phyloP scores from a whole-genome alignment of 129 eudicot species.

The Flaveria bidentis region DNA sequence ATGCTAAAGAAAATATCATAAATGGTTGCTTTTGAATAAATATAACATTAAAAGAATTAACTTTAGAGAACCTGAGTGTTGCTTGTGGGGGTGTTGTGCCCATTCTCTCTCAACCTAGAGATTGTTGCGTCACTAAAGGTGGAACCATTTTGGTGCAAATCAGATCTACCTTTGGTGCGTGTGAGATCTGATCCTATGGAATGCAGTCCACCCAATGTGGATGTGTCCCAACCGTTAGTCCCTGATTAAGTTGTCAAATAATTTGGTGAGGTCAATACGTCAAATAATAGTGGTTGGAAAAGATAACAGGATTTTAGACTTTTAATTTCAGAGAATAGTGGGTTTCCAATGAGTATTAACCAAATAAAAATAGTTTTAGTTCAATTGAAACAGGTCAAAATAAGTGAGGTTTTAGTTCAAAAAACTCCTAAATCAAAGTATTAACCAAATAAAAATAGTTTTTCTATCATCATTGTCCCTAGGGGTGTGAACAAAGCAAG shows the following conservation, averaged over 20 bases:
- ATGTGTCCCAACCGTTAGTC: slow-evolving; percentile 51
- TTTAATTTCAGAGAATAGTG: neutral
- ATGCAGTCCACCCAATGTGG: slow-evolving; percentile 84
- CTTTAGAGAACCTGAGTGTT: slow-evolving; percentile 61
- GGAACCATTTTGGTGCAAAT: slow-evolving; percentile 49
- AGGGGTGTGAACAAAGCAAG: too few species aligned
- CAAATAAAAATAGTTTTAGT: too few species aligned
- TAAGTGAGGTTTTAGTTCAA: too few species aligned
- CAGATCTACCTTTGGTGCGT: slow-evolving; percentile 65
- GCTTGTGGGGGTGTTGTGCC: slow-evolving; percentile 78
- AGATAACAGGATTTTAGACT: neutral
- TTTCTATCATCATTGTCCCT: neutral
- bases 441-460: too few species aligned
- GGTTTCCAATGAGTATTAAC: neutral
- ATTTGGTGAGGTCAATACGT: neutral
- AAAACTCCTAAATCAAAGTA: neutral
- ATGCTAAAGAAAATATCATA: neutral
- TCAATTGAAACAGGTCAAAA: neutral
- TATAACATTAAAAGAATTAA: neutral
- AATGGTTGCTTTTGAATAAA: neutral
- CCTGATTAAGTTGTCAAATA: slow-evolving; percentile 42
- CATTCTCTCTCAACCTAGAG: slow-evolving; percentile 48
- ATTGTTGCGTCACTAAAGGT: slow-evolving; percentile 50
- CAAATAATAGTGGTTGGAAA: neutral
- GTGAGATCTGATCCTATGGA: slow-evolving; percentile 94